phyloP scores from a whole-genome alignment of 495 filamentous ascomycete genomes.

The Pseudotulostoma volvatum region DNA sequence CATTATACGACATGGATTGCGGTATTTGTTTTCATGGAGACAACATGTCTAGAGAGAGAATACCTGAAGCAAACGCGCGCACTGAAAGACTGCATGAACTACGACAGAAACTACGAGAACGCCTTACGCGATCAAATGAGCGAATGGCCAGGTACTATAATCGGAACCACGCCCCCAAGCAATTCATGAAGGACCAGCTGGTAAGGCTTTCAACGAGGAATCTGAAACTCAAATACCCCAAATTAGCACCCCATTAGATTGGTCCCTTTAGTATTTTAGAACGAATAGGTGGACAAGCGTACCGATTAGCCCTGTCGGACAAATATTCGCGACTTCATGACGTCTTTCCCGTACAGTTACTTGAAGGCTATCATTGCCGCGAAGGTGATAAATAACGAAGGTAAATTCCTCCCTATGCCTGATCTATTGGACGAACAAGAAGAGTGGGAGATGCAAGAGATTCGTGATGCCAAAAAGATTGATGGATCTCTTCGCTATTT shows the following conservation, averaged over 20 bases:
- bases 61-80: not conserved
- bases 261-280: not conserved
- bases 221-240: not conserved
- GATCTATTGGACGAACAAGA: too few species aligned
- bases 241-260: not conserved
- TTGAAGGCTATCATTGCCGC: not conserved
- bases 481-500: too few species aligned
- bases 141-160: not conserved
- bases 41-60: too few species aligned
- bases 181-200: not conserved
- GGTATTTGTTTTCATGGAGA: too few species aligned
- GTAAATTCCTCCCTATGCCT: too few species aligned
- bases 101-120: not conserved
- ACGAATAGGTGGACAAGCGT: not conserved
- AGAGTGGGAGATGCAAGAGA: too few species aligned
- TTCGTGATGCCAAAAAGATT: too few species aligned
- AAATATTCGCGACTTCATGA: not conserved
- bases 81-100: not conserved
- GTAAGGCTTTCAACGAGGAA: constrained; percentile 1
- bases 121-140: not conserved
- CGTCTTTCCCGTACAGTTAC: constrained; percentile 1
- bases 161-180: not conserved
- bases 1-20: too few species aligned
- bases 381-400: too few species aligned
- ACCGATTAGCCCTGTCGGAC: not conserved